Conservation (phyloP, 345 rosid species). For the Camelina laxa region DNA sequence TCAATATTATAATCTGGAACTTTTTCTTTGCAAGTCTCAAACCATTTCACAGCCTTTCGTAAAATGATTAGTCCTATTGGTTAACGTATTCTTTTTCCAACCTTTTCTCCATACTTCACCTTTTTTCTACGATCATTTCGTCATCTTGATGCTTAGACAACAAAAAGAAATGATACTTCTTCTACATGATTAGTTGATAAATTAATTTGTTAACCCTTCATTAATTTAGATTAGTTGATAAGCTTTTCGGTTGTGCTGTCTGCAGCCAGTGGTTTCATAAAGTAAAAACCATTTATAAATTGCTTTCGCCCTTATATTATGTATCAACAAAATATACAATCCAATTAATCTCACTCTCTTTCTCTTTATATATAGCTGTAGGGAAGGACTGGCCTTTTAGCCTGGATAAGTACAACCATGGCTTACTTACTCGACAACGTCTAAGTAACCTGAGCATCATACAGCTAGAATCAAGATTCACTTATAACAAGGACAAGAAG, state of each 20-base stretch:
- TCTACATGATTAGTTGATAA: constrained; percentile 26
- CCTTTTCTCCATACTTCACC: constrained; percentile 20
- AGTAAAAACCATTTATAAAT: constrained; percentile 2
- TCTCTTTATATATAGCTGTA: background rate
- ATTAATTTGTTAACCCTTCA: constrained; percentile 1
- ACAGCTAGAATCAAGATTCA: too few species aligned
- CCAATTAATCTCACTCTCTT: background rate
- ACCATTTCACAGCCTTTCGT: constrained; percentile 4
- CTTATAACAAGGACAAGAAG: too few species aligned
- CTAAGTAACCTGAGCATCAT: too few species aligned
- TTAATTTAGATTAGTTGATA: constrained; percentile 15
- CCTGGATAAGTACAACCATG: background rate
- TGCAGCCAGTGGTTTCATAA: constrained; percentile 19
- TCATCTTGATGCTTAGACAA: constrained; percentile 34
- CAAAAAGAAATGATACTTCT: constrained; percentile 20
- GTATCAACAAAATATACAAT: background rate
- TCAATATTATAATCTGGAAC: background rate
- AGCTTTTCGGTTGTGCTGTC: constrained; percentile 36
- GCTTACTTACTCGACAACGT: too few species aligned
- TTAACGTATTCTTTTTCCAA: constrained; percentile 26
- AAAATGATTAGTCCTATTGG: constrained; percentile 33
- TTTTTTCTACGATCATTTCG: constrained; percentile 25
- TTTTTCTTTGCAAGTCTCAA: constrained; percentile 10
- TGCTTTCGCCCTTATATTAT: background rate
- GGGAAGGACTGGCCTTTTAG: background rate